Evolutionary conservation across 495 filamentous ascomycete species (phyloP).

Genomic region (Podospora fimiseda): DNA sequence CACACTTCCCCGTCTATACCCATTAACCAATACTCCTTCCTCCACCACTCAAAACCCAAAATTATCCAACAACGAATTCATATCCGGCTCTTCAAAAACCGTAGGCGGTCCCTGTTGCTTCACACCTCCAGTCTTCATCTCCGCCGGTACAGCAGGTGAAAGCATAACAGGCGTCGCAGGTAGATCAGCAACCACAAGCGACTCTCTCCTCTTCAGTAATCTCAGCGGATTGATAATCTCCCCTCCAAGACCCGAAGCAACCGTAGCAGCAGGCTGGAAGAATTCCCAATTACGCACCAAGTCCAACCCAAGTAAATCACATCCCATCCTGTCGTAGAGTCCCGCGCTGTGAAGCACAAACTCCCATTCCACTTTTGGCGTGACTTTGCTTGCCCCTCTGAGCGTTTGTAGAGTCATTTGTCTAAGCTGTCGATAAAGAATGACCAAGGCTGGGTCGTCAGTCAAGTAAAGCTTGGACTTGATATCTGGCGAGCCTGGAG

Average conservation of each 20-base stretch:
- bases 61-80: constrained; percentile 71
- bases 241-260: constrained; percentile 27
- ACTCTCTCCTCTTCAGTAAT: constrained; percentile 64
- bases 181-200: constrained; percentile 75
- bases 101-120: constrained; percentile 63
- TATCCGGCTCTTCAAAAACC: constrained; percentile 84
- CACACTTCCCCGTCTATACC: too few species aligned
- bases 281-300: constrained; percentile 86
- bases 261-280: constrained; percentile 44
- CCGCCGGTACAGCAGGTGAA: constrained; percentile 49
- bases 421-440: constrained; percentile 81
- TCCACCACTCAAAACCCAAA: constrained; percentile 56
- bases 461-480: constrained; percentile 74
- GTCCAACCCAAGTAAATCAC: constrained; percentile 86
- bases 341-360: constrained; percentile 86
- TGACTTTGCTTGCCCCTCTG: constrained; percentile 75
- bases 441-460: constrained; percentile 81
- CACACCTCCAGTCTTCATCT: constrained; percentile 41
- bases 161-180: constrained; percentile 38
- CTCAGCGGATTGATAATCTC: constrained; percentile 55
- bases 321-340: constrained; percentile 91
- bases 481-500: constrained; percentile 52
- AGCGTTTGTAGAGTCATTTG: constrained; percentile 81
- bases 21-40: not conserved
- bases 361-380: constrained; percentile 73